Evolutionary conservation across 176 grass and related monocot species (phyloP), one percentile per base, ranked within the genome.

Genomic region (Juncus effusus): DNA sequence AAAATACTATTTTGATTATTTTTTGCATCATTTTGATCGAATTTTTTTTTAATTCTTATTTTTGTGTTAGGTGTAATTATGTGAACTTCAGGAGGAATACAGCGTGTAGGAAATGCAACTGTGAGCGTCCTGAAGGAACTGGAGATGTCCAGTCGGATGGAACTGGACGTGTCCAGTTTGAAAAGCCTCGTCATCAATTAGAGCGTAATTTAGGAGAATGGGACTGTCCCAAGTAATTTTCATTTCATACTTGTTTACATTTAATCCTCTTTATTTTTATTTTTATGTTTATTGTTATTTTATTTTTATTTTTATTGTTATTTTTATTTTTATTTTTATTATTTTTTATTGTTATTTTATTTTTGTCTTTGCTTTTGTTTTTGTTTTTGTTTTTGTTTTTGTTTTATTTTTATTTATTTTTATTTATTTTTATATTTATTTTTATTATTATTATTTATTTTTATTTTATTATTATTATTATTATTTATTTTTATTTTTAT

Each of bases 91-190:
- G 56, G 16, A 36, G 28, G 13, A 61, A 61, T n/a, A 7, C 7
- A 7, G 56, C 56, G 2, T 61, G 28, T 2, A 19, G 6, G 6
- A 61, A 19, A n/a, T 61, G 13, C 44, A 47, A 47, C 44, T 9
- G 44, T 9, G 44, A 47, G 0, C 0, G 4, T 1, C 44, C 44
- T 47, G n/a, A 56, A 40, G 44, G 44, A 9, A 59, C 68, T 59
- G 68, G 10, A 53, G 65, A 52, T 9, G 40, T 13, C 14, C 68
- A 72, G 68, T 4, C 11, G 7, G 3, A 59, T 14, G 66, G 56
- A 40, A 59, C 68, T 59, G 68, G 10, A 53, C 47, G 68, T 9
- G 40, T 13, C 14, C 68, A 72, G 68, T 4, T 35, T 4, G 8
- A 59, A 38, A 52, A 69, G 36, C 13, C 19, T 28, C 19, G 1